phyloP scores from a whole-genome alignment of 345 rosid species.

The Salix purpurea region DNA sequence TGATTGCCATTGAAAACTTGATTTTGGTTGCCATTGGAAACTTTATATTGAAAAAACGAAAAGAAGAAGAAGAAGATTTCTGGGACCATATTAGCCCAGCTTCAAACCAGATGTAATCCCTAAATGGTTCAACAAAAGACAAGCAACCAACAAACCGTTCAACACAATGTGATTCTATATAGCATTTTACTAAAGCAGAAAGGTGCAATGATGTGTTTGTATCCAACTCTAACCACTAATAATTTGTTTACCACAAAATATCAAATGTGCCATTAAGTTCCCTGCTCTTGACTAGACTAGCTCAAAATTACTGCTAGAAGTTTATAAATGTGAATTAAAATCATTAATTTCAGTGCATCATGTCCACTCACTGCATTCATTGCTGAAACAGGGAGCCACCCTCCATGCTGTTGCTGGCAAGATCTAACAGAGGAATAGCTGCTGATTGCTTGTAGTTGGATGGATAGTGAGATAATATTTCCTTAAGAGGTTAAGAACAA shows the following conservation, averaged over 20 bases:
- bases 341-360: not conserved
- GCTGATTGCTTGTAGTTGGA: conserved; percentile 98
- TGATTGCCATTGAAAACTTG: not conserved
- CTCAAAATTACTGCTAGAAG: not conserved
- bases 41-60: not conserved
- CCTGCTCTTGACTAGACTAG: not conserved
- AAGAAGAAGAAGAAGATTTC: not conserved
- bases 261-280: not conserved
- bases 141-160: not conserved
- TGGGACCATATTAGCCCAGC: not conserved
- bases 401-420: conserved; percentile 99
- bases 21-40: not conserved
- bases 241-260: not conserved
- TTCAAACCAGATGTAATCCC: not conserved
- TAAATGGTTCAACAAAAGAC: not conserved
- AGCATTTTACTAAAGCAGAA: not conserved
- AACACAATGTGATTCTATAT: not conserved
- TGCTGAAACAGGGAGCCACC: conserved; percentile 99
- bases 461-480: conserved; percentile 91
- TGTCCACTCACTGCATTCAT: conserved; percentile 75
- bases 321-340: not conserved
- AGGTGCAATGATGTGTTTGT: not conserved
- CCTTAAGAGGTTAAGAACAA: no score
- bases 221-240: not conserved
- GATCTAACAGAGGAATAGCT: conserved; percentile 93